Evolutionary conservation across 805 yeast species (phyloP), one percentile per base, ranked within the genome.

Genomic region (Wickerhamiella lipophila): DNA sequence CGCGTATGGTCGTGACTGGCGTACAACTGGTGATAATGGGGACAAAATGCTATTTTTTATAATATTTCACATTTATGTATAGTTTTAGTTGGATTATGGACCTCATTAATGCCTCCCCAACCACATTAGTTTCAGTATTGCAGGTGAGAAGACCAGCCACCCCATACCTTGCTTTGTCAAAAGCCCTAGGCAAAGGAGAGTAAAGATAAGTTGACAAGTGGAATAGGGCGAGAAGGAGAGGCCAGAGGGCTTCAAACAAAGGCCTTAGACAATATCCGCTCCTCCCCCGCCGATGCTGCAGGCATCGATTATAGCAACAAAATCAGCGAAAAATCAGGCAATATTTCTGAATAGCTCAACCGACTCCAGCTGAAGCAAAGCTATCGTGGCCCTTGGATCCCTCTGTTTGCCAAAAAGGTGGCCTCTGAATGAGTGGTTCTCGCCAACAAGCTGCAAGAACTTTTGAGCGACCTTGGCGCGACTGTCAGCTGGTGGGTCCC

Each of bases 341-440:
- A 23, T 23, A 23, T 23, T 23, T 8, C 26, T 23, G 8, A 23
- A 23, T 23, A 23, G 26, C 26, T 23, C 8, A 22, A 12, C 15
- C 16, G 7, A 43, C 47, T n/a, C 46, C 21, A 4, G 47, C 38
- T 6, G 34, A 21, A 23, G 27, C 21, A 21, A 44, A 44, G 23
- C 47, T 40, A 36, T 44, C 47, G 27, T 44, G 34, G 23, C 47
- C 47, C 47, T 44, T 44, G 32, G 29, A 8, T 1, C 47, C 47
- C n/a, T 34, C 47, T 8, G 47, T 44, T 19, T 44, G 47, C 41
- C 32, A 25, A 23, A 36, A 32, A 7, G 47, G 22, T 11, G 40
- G 19, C 9, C 16, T 44, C 16, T 34, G 34, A 1, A 11, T 15
- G 16, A 40, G n/a, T n/a, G 47, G 40, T 34, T 34, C 30, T 34